Evolutionary conservation across 2,329 filamentous ascomycete species (phyloP), one percentile per base, ranked within the genome.

Genomic region (Colletotrichum karsti): DNA sequence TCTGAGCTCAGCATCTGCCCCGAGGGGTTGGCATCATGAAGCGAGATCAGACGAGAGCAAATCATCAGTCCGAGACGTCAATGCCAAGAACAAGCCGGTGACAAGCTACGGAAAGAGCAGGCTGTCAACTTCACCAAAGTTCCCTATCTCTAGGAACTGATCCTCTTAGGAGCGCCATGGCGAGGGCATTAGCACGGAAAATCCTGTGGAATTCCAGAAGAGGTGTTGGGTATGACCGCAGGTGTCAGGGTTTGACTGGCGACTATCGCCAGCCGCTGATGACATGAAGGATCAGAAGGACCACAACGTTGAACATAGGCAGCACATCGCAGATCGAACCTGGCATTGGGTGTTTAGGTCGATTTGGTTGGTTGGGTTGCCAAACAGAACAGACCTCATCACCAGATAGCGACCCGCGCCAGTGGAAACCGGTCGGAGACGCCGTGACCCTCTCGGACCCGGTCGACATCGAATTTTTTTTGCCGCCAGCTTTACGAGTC

Each of bases 401-500:
- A 22, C 18, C 48, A 53, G 48, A 30, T 39, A 20, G 33, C 44
- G 35, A 37, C 50, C 42, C 44, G 35, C 10, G 44, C 28, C 28
- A 28, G 53, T 41, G 30, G 58, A 44, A 54, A 46, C 18, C 37
- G 18, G 53, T 48, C 60, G 65, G 60, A 42, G 53, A 68, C 60
- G 60, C 54, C 65, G 60, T 22, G 39, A 13, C 22, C 24, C 22
- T 41, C n/a, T 50, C 35, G 24, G 35, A 44, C 37, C 37, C 18
- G 46, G 8, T 20, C n/a, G n/a, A 42, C 18, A 8, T 35, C 7
- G 12, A 7, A 46, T n/a, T 28, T 28, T 13, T 18, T 51, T 5
- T 20, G 8, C 46, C 46, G 46, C 46, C 30, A 35, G 33, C 7
- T 48, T 35, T 53, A 50, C 24, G 24, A 61, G n/a, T 3, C 8